Evolutionary conservation across 345 rosid genomes (phyloP).

Genomic region (Anacardium occidentale): DNA sequence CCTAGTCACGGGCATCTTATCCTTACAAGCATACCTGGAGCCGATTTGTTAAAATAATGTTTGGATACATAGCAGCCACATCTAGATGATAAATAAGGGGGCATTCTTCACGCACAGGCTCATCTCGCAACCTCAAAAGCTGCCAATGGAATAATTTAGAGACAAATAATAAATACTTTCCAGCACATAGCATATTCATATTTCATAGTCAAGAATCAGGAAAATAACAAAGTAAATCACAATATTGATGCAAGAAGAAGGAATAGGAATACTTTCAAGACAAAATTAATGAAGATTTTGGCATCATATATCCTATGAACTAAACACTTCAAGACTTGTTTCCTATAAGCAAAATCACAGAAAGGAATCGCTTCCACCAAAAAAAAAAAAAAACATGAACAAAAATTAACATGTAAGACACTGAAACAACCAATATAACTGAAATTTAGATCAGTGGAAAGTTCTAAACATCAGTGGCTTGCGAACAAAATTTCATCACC

Average conservation of each 20-base stretch:
- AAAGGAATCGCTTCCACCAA: background rate
- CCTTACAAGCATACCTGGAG: slow-evolving; percentile 66
- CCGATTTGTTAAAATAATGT: slow-evolving; percentile 94
- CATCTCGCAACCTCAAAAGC: slow-evolving; percentile 75
- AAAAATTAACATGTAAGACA: slow-evolving; percentile 13
- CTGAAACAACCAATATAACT: slow-evolving; percentile 2
- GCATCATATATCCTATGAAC: background rate
- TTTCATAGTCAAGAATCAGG: background rate
- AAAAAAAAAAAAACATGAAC: background rate
- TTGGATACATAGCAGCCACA: slow-evolving; percentile 99
- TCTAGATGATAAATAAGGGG: slow-evolving; percentile 97
- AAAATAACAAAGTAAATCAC: slow-evolving; percentile 1
- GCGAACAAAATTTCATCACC: slow-evolving; percentile 43
- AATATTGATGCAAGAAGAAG: background rate
- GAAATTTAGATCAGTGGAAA: slow-evolving; percentile 4
- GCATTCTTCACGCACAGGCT: slow-evolving; percentile 83
- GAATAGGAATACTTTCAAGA: background rate
- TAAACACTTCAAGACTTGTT: background rate
- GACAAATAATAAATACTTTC: background rate
- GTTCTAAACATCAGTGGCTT: slow-evolving; percentile 9
- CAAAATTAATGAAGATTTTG: slow-evolving; percentile 3
- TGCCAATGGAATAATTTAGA: slow-evolving; percentile 34
- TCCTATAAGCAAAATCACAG: background rate
- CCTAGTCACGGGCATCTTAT: background rate
- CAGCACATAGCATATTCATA: background rate